phyloP scores from a whole-genome alignment of 257 asterid species.

The Apocynum venetum region DNA sequence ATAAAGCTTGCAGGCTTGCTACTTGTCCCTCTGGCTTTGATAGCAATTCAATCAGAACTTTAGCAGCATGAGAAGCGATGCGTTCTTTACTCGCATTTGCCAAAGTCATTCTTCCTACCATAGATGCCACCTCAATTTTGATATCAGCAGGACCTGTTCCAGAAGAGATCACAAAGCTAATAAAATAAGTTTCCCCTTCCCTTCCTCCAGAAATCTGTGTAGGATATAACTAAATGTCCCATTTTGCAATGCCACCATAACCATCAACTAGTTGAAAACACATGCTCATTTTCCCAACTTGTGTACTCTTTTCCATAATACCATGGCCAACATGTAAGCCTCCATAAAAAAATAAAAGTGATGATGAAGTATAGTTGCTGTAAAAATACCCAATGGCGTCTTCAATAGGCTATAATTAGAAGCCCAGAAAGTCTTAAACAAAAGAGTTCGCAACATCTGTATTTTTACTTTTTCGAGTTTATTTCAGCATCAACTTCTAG shows the following conservation, averaged over 20 bases:
- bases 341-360: background rate
- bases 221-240: background rate
- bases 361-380: too few relatives aligned
- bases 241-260: background rate
- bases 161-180: background rate
- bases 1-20: slow-evolving; percentile 27
- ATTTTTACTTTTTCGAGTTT: too few relatives aligned
- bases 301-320: background rate
- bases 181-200: background rate
- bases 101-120: slow-evolving; percentile 26
- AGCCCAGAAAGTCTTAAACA: too few relatives aligned
- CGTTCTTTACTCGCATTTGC: slow-evolving; percentile 22
- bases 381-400: too few relatives aligned
- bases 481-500: background rate
- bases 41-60: slow-evolving; percentile 19
- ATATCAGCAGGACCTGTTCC: slow-evolving; percentile 22
- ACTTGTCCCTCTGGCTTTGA: slow-evolving; percentile 22
- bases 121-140: slow-evolving; percentile 27
- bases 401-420: background rate
- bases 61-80: slow-evolving; percentile 21
- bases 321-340: background rate
- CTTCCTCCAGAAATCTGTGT: background rate
- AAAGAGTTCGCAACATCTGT: background rate
- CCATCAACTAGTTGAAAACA: background rate
- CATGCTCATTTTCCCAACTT: background rate